phyloP scores from a whole-genome alignment of 257 asterid genomes.

The Solanum chilense region DNA sequence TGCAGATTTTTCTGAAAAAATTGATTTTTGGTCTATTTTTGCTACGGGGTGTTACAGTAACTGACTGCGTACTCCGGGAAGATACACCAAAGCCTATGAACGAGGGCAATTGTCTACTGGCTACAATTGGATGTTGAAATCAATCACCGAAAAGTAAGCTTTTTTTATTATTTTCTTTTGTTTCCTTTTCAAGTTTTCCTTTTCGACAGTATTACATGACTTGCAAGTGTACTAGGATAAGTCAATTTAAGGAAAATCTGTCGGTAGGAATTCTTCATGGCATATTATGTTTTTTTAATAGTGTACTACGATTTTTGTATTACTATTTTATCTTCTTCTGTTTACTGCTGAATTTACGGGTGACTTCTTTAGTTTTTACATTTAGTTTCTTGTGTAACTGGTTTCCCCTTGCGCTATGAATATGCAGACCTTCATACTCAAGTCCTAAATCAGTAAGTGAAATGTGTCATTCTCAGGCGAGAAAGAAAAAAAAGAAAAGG shows the following conservation, averaged over 20 bases:
- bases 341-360: not conserved
- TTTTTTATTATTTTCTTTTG: not conserved
- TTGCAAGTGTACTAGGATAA: not conserved
- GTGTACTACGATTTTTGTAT: not conserved
- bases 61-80: not conserved
- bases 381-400: not conserved
- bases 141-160: not conserved
- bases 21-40: no score
- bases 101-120: not conserved
- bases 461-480: conserved; percentile 8
- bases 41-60: no score
- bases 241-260: not conserved
- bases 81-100: not conserved
- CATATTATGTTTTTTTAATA: not conserved
- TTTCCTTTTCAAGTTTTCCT: no score
- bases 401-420: not conserved
- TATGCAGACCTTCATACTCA: not conserved
- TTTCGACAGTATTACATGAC: not conserved
- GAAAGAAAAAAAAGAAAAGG: conserved; percentile 10
- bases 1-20: no score
- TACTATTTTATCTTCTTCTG: not conserved
- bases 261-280: not conserved
- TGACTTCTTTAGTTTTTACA: not conserved
- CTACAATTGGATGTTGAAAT: not conserved
- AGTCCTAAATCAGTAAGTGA: not conserved